Evolutionary conservation across 331 rosid species (phyloP).

Genomic region (Acacia pycnantha): DNA sequence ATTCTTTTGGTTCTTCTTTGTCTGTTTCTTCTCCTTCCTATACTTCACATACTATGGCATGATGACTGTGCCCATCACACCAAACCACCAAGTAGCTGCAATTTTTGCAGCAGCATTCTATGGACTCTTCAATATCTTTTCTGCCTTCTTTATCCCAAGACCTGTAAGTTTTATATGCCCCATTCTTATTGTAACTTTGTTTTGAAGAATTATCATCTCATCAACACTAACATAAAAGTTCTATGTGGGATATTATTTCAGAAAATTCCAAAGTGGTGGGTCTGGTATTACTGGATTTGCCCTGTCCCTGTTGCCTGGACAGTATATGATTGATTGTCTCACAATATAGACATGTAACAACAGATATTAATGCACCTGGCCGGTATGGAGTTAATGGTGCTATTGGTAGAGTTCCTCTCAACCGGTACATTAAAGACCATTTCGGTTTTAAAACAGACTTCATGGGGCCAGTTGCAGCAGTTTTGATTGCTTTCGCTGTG

Average conservation of each 20-base stretch:
- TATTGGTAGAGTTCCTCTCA: background rate
- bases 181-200: background rate
- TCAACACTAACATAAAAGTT: conserved; percentile 21
- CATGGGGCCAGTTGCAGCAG: conserved; percentile 66
- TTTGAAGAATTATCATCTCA: background rate
- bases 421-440: conserved; percentile 46
- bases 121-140: conserved; percentile 82
- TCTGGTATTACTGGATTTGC: conserved; percentile 90
- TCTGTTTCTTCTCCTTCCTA: conserved; percentile 85
- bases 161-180: conserved; percentile 55
- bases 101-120: conserved; percentile 93
- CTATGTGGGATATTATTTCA: conserved; percentile 37
- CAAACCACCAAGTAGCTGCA: conserved; percentile 91
- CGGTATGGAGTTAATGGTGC: conserved; percentile 18
- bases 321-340: conserved; percentile 81
- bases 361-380: conserved; percentile 26
- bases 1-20: conserved; percentile 92
- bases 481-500: conserved; percentile 50
- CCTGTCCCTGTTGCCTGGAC: conserved; percentile 97
- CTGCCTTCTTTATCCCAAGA: conserved; percentile 92
- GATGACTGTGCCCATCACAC: conserved; percentile 96
- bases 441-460: conserved; percentile 51
- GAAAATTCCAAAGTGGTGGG: conserved; percentile 97
- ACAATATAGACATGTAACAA: conserved; percentile 61
- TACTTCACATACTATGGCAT: conserved; percentile 94